Percentiles rank a stretch among this genome's conserved stretches.
These are phyloP conservation scores for Fusarium setosum DNA, from an alignment of 2,329 filamentous ascomycete genomes.

Conservation along the genomic window DNA sequence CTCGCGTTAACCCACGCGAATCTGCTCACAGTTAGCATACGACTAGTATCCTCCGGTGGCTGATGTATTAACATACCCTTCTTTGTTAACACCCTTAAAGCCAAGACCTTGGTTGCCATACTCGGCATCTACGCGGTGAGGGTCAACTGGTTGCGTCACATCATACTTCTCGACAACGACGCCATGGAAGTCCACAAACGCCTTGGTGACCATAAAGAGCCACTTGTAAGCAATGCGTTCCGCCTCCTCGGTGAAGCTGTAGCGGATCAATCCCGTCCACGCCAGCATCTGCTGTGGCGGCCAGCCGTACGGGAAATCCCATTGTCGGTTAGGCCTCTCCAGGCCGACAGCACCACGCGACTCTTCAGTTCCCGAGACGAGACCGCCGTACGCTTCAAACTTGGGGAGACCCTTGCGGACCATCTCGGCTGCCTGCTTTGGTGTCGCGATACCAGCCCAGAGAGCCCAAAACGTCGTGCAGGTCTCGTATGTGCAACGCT, in stretches of 20 bases:
- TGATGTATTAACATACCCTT: slow-evolving; percentile 72
- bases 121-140: slow-evolving; percentile 94
- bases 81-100: slow-evolving; percentile 94
- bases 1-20: slow-evolving; percentile 99
- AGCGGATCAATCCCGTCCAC: slow-evolving; percentile 92
- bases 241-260: slow-evolving; percentile 91
- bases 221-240: slow-evolving; percentile 94
- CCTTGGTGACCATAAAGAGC: slow-evolving; percentile 98
- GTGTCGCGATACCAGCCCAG: slow-evolving; percentile 91
- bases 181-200: slow-evolving; percentile 98
- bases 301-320: slow-evolving; percentile 99
- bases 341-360: slow-evolving; percentile 85
- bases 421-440: slow-evolving; percentile 85
- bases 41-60: background rate
- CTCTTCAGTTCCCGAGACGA: slow-evolving; percentile 89
- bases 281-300: slow-evolving; percentile 98
- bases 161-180: slow-evolving; percentile 99
- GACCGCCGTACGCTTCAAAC: slow-evolving; percentile 88
- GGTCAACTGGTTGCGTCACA: slow-evolving; percentile 88
- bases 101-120: slow-evolving; percentile 97
- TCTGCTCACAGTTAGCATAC: slow-evolving; percentile 59
- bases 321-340: slow-evolving; percentile 92
- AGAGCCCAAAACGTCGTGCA: slow-evolving; percentile 97
- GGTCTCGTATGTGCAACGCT: slow-evolving; percentile 87
- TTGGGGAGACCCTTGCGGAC: slow-evolving; percentile 84